Conservation (phyloP, 371 early-diverging fungal species). For the Mucor indicus region DNA sequence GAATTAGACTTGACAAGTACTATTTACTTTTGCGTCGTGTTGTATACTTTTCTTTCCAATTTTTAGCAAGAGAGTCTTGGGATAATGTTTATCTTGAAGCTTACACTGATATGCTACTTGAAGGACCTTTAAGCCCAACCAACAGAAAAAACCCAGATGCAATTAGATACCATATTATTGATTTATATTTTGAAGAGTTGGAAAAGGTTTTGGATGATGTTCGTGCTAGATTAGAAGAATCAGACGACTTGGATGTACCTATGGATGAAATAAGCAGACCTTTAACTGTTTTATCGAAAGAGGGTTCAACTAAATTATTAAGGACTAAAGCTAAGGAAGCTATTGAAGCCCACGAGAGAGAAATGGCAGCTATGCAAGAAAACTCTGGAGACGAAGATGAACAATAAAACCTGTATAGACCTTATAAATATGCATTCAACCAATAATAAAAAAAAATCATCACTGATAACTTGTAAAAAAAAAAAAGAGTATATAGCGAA, state of each 20-base stretch:
- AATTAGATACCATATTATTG: constrained; percentile 76
- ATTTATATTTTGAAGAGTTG: constrained; percentile 82
- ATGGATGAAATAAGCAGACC: constrained; percentile 66
- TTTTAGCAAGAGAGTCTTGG: constrained; percentile 69
- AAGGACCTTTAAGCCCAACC: constrained; percentile 69
- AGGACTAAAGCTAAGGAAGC: constrained; percentile 55
- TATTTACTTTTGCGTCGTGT: constrained; percentile 78
- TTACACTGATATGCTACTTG: constrained; percentile 58
- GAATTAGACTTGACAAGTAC: constrained; percentile 86
- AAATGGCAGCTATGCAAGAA: constrained; percentile 19
- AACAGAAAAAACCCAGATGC: constrained; percentile 69
- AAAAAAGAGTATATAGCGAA: too few relatives aligned
- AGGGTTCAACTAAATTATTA: constrained; percentile 49
- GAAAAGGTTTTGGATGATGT: constrained; percentile 57
- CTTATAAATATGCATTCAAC: too few relatives aligned
- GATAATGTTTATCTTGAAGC: constrained; percentile 54
- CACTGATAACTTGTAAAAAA: too few relatives aligned
- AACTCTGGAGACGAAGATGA: constrained; percentile 19
- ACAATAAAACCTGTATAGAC: too few relatives aligned
- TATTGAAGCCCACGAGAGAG: constrained; percentile 24
- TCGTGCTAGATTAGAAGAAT: constrained; percentile 28
- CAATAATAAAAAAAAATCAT: too few relatives aligned
- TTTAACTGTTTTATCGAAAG: constrained; percentile 57
- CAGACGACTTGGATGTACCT: constrained; percentile 48
- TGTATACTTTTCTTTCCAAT: constrained; percentile 63